Evolutionary conservation across 1,284 basidiomycete species (phyloP).

Genomic region (Malassezia cuniculi): DNA sequence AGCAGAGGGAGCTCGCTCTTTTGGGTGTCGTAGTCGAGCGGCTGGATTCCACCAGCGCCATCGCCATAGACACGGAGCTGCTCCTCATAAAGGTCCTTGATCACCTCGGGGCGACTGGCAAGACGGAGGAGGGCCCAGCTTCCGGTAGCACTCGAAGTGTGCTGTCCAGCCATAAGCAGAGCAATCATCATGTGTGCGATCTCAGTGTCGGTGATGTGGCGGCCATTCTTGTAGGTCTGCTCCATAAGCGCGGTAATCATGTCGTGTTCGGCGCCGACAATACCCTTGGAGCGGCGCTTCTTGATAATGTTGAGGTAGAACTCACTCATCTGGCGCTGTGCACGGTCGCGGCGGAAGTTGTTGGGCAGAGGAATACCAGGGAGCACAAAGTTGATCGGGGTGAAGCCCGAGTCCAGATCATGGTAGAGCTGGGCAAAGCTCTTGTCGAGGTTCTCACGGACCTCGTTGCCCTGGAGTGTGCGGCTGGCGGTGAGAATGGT

Average conservation of each 20-base stretch:
- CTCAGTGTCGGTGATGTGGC: slow-evolving; percentile 67
- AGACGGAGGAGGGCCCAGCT: slow-evolving; percentile 83
- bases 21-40: slow-evolving; percentile 75
- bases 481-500: slow-evolving; percentile 87
- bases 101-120: slow-evolving; percentile 63
- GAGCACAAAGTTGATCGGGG: slow-evolving; percentile 65
- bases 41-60: slow-evolving; percentile 52
- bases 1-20: slow-evolving; percentile 64
- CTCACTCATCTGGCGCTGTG: slow-evolving; percentile 83
- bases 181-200: slow-evolving; percentile 82
- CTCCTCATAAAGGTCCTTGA: slow-evolving; percentile 58
- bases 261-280: slow-evolving; percentile 55
- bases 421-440: slow-evolving; percentile 73
- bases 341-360: slow-evolving; percentile 72
- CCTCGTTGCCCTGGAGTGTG: slow-evolving; percentile 83
- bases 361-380: slow-evolving; percentile 80
- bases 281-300: slow-evolving; percentile 53
- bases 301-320: slow-evolving; percentile 83
- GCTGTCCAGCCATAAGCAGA: slow-evolving; percentile 71
- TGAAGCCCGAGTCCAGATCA: slow-evolving; percentile 66
- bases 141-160: slow-evolving; percentile 81
- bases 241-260: slow-evolving; percentile 81
- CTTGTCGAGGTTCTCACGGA: slow-evolving; percentile 66
- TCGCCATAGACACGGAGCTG: slow-evolving; percentile 71
- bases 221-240: slow-evolving; percentile 75